Base-by-base conservation (phyloP, 164 flowering plant genomes). In the Magnolia officinalis region DNA sequence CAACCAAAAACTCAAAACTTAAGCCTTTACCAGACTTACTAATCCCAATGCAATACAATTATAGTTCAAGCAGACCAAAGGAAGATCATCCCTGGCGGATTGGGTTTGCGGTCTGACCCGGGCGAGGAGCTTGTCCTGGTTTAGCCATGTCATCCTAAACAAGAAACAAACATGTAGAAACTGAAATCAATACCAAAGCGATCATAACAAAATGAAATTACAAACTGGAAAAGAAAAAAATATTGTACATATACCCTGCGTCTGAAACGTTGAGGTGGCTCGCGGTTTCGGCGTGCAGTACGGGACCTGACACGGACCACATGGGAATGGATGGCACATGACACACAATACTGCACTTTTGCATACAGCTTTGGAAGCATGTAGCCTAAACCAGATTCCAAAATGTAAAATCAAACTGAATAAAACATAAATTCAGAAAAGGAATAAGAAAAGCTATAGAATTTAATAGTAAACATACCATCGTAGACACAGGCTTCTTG, bases 261-360 rank as follows among this genome's bases (percentile, higher is more conserved):
- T 26, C 90, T 90, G 73, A 90, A 91, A 2, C 97, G 90, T 89
- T 84, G 87, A 11, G 97, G 98, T 1, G 97, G 96, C 75, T 89
- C 92, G 75, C 97, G 91, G 81, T 81, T 89, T 83, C 92, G 87
- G 74, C 98, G 85, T 3, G 87, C 84, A 77, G 88, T 85, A 78
- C 90, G 89, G n/a, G 97, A 94, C 0, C 97, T 89, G 72, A 94
- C 98, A 83, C 98, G 84, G 31, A 94, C 98, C 26, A 94, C 96
- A 58, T 91, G 95, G 1, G 96, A 89, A 24, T 76, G 74, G 78
- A 76, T 76, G 2, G 78, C 78, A 8, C 78, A 76, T 0, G 78
- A 76, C 8, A 76, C 74, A 71, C 78, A 76, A 50, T 76, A 76
- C 50, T 76, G 74, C 78, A 76, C 70, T 66, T 75, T 75, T n/a